These are phyloP conservation scores for Salicornia ramosissima DNA, from an alignment of 148 eudicot species.

Conservation along the genomic window DNA sequence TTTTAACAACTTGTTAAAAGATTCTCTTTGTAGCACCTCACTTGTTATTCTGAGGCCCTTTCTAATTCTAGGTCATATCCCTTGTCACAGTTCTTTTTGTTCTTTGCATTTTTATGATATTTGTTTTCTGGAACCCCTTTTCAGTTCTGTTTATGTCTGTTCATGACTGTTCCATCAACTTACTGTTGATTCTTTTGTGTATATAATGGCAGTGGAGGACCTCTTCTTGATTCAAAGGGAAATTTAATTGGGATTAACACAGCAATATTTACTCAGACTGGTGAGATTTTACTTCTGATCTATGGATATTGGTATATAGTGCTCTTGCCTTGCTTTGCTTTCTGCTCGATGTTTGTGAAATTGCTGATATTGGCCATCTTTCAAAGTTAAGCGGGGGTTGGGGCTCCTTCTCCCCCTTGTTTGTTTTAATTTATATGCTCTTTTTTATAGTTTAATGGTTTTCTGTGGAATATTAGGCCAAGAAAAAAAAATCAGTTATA, in stretches of 20 bases:
- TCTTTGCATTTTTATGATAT: background rate
- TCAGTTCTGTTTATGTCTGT: background rate
- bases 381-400: background rate
- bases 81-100: background rate
- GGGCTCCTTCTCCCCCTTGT: too few relatives aligned
- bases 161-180: background rate
- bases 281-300: slow-evolving; percentile 29
- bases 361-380: background rate
- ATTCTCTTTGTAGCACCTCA: background rate
- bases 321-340: background rate
- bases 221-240: slow-evolving; percentile 88
- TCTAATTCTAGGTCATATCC: background rate
- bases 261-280: slow-evolving; percentile 96
- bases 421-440: too few relatives aligned
- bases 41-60: background rate
- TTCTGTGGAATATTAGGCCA: too few relatives aligned
- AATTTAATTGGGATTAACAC: slow-evolving; percentile 92
- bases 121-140: background rate
- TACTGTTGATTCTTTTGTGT: slow-evolving; percentile 7
- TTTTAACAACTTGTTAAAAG: background rate
- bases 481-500: too few relatives aligned
- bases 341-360: background rate
- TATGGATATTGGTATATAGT: background rate
- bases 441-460: too few relatives aligned
- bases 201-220: slow-evolving; percentile 77